A percentile compares a stretch with the other conserved stretches of the same genome.
Evolutionary conservation across 345 rosid species (phyloP).

Genomic region (Salix koriyanagi): DNA sequence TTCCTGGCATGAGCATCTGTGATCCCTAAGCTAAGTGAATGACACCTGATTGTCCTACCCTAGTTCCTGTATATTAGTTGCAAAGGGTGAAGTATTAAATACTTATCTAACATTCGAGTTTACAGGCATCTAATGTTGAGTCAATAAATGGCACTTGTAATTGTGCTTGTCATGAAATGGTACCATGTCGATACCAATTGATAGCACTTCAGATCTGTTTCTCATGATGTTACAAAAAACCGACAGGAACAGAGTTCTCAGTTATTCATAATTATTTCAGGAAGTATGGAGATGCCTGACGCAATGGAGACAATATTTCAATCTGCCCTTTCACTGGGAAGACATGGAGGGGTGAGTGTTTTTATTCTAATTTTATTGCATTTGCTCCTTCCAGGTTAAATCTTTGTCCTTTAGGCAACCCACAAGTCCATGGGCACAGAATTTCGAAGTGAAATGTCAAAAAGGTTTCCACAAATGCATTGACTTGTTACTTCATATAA

Average conservation of each 20-base stretch:
- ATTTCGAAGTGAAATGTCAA: not conserved
- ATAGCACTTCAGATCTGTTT: not conserved
- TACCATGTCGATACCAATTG: not conserved
- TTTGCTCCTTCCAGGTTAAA: not conserved
- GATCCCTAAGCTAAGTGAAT: not conserved
- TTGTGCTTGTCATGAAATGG: not conserved
- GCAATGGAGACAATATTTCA: conserved; percentile 93
- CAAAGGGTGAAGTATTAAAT: not conserved
- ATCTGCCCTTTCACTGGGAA: conserved; percentile 81
- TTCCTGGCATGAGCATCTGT: not conserved
- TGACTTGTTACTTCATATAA: not conserved
- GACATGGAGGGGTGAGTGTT: conserved; percentile 70
- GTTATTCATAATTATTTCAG: conserved; percentile 38
- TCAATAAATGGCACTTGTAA: not conserved
- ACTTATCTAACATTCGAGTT: not conserved
- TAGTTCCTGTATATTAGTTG: not conserved
- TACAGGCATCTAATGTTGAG: not conserved
- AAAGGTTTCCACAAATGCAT: not conserved
- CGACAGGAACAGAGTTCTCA: not conserved
- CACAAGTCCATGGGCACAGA: not conserved
- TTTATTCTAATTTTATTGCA: not conserved
- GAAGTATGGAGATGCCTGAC: conserved; percentile 78
- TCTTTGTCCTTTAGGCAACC: not conserved
- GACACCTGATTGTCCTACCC: not conserved
- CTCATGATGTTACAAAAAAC: not conserved